Evolutionary conservation across 1,139 yeast genomes (phyloP).

Genomic region (Hemisphaericaspora xylanilytica): DNA sequence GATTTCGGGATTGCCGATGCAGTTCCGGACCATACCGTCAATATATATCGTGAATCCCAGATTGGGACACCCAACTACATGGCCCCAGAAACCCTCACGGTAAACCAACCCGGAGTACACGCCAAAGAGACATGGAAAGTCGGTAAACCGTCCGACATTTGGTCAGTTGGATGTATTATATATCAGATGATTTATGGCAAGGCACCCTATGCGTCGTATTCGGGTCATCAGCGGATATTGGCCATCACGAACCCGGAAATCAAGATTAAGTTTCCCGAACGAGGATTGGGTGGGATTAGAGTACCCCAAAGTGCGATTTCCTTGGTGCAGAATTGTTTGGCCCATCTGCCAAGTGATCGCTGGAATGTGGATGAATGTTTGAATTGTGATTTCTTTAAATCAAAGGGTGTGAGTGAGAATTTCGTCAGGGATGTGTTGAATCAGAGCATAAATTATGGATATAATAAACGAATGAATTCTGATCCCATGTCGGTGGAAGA

Average conservation of each 20-base stretch:
- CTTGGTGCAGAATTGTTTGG: conserved; percentile 69
- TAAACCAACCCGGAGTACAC: conserved; percentile 31
- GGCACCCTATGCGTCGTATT: conserved; percentile 84
- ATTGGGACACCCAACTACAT: conserved; percentile 96
- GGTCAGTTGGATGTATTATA: conserved; percentile 97
- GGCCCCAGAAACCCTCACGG: conserved; percentile 93
- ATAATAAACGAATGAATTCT: conserved; percentile 35
- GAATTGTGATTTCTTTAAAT: conserved; percentile 59
- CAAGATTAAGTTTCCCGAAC: conserved; percentile 65
- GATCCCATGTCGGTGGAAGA: conserved; percentile 38
- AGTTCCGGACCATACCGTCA: conserved; percentile 89
- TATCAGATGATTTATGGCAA: conserved; percentile 94
- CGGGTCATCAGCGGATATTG: conserved; percentile 74
- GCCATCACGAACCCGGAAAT: conserved; percentile 88
- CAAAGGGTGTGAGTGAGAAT: conserved; percentile 66
- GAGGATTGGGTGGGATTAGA: conserved; percentile 57
- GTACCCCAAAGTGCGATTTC: conserved; percentile 74
- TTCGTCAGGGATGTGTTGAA: conserved; percentile 71
- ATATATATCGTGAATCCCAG: conserved; percentile 85
- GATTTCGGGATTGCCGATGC: conserved; percentile 97
- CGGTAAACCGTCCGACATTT: conserved; percentile 93
- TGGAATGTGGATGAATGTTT: conserved; percentile 65
- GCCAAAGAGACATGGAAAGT: conserved; percentile 69
- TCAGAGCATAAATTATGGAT: conserved; percentile 73
- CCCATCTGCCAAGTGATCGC: conserved; percentile 68